Evolutionary conservation across 306 rosid genomes (phyloP).

Genomic region (Lathyrus oleraceus): DNA sequence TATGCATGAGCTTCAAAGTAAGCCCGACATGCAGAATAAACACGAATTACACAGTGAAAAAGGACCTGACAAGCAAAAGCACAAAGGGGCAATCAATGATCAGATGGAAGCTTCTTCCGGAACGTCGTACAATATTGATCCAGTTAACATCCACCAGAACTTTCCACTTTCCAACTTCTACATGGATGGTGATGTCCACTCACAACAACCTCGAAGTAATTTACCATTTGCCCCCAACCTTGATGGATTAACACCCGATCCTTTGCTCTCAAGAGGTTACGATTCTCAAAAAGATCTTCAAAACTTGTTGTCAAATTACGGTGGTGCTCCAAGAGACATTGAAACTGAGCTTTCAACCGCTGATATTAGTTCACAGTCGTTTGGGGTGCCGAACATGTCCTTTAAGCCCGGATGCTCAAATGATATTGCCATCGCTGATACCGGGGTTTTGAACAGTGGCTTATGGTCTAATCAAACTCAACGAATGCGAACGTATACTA

Average conservation of each 20-base stretch:
- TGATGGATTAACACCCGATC: constrained; percentile 82
- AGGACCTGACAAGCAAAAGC: constrained; percentile 71
- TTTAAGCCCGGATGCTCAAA: constrained; percentile 84
- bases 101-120: constrained; percentile 92
- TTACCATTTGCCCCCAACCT: constrained; percentile 65
- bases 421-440: constrained; percentile 71
- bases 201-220: constrained; percentile 65
- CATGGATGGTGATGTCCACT: constrained; percentile 82
- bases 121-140: constrained; percentile 84
- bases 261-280: constrained; percentile 79
- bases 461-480: constrained; percentile 84
- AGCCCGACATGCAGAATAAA: constrained; percentile 68
- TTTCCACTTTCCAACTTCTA: constrained; percentile 73
- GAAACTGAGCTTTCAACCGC: constrained; percentile 90
- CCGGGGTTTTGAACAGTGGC: constrained; percentile 75
- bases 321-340: constrained; percentile 79
- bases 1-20: constrained; percentile 71
- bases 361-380: constrained; percentile 77
- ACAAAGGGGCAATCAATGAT: constrained; percentile 66
- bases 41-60: constrained; percentile 62
- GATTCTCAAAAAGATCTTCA: constrained; percentile 96
- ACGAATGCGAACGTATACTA: constrained; percentile 87
- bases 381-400: constrained; percentile 83
- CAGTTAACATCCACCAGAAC: constrained; percentile 76
- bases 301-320: constrained; percentile 84